These are phyloP conservation scores for Podosphaera xanthii DNA, from an alignment of 2,329 filamentous ascomycete genomes.

Conservation along the genomic window DNA sequence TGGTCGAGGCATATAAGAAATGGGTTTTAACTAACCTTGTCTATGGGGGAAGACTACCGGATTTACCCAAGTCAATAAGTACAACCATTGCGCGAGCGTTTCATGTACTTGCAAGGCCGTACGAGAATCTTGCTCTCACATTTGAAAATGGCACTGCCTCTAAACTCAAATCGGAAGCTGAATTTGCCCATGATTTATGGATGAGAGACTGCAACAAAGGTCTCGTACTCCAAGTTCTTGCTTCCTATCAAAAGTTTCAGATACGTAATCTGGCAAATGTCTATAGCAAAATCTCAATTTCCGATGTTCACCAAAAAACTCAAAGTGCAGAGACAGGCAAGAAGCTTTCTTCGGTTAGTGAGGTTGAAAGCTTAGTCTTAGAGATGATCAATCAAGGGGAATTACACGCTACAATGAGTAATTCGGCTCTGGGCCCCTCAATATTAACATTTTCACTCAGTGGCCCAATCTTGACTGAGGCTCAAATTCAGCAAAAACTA, in stretches of 20 bases:
- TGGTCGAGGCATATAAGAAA: conserved; percentile 80
- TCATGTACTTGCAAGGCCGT: conserved; percentile 38
- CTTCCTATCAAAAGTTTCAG: conserved; percentile 52
- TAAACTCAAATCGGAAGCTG: conserved; percentile 39
- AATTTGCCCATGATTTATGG: conserved; percentile 37
- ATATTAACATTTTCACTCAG: conserved; percentile 29
- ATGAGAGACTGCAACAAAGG: conserved; percentile 47
- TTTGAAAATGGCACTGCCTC: conserved; percentile 38
- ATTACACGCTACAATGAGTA: conserved; percentile 28
- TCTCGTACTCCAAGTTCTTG: conserved; percentile 45
- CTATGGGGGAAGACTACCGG: conserved; percentile 33
- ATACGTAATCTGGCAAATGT: conserved; percentile 50
- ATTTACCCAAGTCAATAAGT: conserved; percentile 33
- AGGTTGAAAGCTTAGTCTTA: conserved; percentile 24
- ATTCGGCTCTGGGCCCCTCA: conserved; percentile 20
- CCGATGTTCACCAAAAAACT: conserved; percentile 28
- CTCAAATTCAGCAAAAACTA: conserved; percentile 26
- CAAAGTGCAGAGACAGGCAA: conserved; percentile 29
- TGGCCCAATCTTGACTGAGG: conserved; percentile 24
- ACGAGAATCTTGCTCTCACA: conserved; percentile 43
- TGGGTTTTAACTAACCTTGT: conserved; percentile 64
- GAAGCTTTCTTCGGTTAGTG: conserved; percentile 19
- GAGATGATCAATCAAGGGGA: conserved; percentile 32
- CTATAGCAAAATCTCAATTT: conserved; percentile 37
- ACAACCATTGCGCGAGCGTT: conserved; percentile 30